Base-by-base conservation (phyloP, 352 stramenopile genomes). In the Globisporangium paroecandrum region DNA sequence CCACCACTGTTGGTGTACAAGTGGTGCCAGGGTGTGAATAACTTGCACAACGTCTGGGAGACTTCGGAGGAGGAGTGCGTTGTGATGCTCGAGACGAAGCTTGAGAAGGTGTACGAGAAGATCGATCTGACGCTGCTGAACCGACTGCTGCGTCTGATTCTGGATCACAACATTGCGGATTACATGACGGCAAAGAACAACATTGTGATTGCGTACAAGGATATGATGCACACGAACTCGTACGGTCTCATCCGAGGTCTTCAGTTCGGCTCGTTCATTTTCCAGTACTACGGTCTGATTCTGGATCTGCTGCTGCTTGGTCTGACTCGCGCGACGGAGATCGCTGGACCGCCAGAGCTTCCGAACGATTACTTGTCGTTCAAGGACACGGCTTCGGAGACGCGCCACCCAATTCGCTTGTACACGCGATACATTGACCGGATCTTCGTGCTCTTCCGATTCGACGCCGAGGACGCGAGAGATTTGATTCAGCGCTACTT, bases 171-270 rank as follows among this genome's bases (percentile, higher is more conserved):
- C 76, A 99, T 99, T 70, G 98, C 98, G 12, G 98, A 99, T 73
- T 99, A 99, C 83, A 99, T 99, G 93, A 99, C 97, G 13, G 97
- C 97, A 4, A 99, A 99, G 87, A 99, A 99, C 84, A 99, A 99
- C 77, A 93, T 99, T 56, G 91, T 98, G 62, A 81, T 99, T 22
- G 92, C 90, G 54, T 99, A 98, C 91, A 99, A 99, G 81, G 98
- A 99, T 70, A 99, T 99, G 98, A 99, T 99, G 93, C 98, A 99
- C 85, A 99, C 97, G 22, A 99, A 99, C 84, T 98, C 91, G 38
- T 99, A 99, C 79, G 98, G 98, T 43, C 87, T 99, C 56, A 98
- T 99, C 69, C 92, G 98, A 24, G 98, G 98, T 27, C 78, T 99
- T 58, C 96, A 99, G 76, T 99, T 99, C 70, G 91, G 95, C 0